Evolutionary conservation across 768 basidiomycete genomes (phyloP), one percentile per base, ranked within the genome.

Genomic region (Suillus fuscotomentosus): DNA sequence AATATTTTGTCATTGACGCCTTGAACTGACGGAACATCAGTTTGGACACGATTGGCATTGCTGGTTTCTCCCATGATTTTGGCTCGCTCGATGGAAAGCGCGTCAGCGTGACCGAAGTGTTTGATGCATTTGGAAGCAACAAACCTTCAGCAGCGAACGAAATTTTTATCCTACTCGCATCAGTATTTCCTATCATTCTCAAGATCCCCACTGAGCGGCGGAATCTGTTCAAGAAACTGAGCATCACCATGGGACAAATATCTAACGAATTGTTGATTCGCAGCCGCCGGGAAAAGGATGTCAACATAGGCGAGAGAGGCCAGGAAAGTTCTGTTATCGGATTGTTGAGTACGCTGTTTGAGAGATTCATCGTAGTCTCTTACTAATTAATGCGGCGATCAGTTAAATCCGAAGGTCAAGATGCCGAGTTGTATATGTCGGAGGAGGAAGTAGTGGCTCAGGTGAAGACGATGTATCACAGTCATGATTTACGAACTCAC

Each of bases 41-140:
- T 11, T 75, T 88, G 4, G 87, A 88, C 67, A 81, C 77, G 2
- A 78, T 88, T 57, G 85, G 86, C 15, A 83, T 87, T 41, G 85
- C 84, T 9, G 85, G 86, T 0, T 88, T 88, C 63, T 82, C 83
- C 7, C 82, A 88, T 67, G 77, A 86, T 68, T 88, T 88, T 65
- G 80, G 80, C 17, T 72, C 83, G 0, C 76, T 88, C 5, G 80
- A 83, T 15, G 86, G 86, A 7, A 78, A 82, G 62, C 71, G 71
- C 34, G 76, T 82, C 4, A 66, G 75, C 3, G 77, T 86, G n/a
- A 74, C 78, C 3, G 75, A 80, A 3, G 74, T 77, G 2, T 82
- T 84, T 36, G 79, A 81, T 17, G 70, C 75, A 0, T 77, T 82
- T 57, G 42, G 31, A 3, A 64, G 66, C 20, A 69, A 77, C 5